These are phyloP conservation scores for Mycena galopus DNA, from an alignment of 768 basidiomycete species.

Conservation along the genomic window DNA sequence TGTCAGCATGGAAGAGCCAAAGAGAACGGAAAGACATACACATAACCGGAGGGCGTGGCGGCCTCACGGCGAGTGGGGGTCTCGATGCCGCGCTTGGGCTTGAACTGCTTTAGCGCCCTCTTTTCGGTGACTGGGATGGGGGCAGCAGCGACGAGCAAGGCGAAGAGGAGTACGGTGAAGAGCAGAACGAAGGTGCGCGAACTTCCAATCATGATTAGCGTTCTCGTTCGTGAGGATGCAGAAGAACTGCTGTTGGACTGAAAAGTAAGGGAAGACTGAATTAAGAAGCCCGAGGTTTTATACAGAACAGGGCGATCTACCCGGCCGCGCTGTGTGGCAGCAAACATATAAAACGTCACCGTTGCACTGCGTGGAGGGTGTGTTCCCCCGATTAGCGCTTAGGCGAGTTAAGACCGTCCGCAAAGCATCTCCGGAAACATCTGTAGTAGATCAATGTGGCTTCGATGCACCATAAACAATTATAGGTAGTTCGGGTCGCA, in stretches of 20 bases:
- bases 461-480: conserved; percentile 21
- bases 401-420: conserved; percentile 34
- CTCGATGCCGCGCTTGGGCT: conserved; percentile 41
- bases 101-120: conserved; percentile 45
- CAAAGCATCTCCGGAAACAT: conserved; percentile 17
- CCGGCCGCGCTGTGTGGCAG: conserved; percentile 7
- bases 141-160: conserved; percentile 38
- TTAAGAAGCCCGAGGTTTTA: conserved; percentile 12
- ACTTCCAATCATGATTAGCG: conserved; percentile 25
- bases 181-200: conserved; percentile 36
- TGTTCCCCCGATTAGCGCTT: conserved; percentile 9
- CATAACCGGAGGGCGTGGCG: conserved; percentile 33
- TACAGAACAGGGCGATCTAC: not conserved
- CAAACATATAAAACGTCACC: conserved; percentile 26
- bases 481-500: not conserved
- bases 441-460: conserved; percentile 7
- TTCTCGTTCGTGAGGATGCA: not conserved
- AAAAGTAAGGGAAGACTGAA: not conserved
- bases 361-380: conserved; percentile 6
- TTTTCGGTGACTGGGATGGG: conserved; percentile 35
- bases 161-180: conserved; percentile 40
- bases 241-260: not conserved
- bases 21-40: not conserved
- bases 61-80: conserved; percentile 23
- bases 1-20: not conserved